A percentile compares a stretch with the other conserved stretches of the same genome.
Evolutionary conservation across 2,329 filamentous ascomycete species (phyloP).

Genomic region (Arachnopeziza araneosa): DNA sequence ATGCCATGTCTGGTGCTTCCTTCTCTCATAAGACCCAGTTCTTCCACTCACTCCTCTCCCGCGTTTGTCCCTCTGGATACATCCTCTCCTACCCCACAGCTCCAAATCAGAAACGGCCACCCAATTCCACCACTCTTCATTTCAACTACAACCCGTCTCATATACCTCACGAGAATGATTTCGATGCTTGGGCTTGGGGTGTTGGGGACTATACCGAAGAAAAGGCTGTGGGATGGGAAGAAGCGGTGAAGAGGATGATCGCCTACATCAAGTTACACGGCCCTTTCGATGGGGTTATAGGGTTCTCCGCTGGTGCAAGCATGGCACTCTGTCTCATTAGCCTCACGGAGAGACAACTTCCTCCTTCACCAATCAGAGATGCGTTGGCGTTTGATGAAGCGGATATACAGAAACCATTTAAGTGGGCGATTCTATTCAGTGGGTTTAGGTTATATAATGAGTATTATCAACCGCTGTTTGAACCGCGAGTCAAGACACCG

Average conservation of each 20-base stretch:
- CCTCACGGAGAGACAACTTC: background rate
- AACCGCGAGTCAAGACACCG: background rate
- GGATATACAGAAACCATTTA: background rate
- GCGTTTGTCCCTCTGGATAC: background rate
- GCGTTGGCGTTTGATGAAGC: background rate
- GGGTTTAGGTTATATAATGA: background rate
- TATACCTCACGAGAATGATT: background rate
- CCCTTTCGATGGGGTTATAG: background rate
- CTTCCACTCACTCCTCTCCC: background rate
- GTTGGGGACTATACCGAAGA: background rate
- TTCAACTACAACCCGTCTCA: background rate
- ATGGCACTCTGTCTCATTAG: background rate
- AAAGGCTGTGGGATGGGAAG: background rate
- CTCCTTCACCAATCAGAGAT: background rate
- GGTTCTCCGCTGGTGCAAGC: background rate
- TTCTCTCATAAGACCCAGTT: background rate
- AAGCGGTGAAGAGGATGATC: background rate
- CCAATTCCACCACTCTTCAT: background rate
- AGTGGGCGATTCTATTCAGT: background rate
- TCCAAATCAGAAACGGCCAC: background rate
- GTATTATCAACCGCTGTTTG: background rate
- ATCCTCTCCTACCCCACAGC: background rate
- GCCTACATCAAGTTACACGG: background rate
- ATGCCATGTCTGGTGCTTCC: background rate
- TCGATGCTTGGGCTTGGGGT: background rate